Evolutionary conservation across 2,329 filamentous ascomycete species (phyloP).

Genomic region (Phyllosticta ampelicida): DNA sequence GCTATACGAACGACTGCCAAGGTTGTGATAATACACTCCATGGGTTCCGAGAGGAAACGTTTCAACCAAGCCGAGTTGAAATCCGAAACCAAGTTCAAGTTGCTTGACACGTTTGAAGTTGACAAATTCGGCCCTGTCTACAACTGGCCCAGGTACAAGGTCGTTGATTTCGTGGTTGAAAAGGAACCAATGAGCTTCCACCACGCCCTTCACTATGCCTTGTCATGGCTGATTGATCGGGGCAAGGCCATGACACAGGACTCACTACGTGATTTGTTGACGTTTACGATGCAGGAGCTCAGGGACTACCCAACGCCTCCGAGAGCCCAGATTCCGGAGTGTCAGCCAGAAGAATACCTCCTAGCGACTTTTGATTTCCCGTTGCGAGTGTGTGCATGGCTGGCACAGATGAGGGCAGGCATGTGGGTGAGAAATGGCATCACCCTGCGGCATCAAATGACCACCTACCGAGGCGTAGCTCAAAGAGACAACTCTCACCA

Average conservation of each 20-base stretch:
- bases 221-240: constrained; percentile 92
- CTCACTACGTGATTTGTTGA: constrained; percentile 56
- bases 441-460: constrained; percentile 88
- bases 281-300: constrained; percentile 62
- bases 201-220: constrained; percentile 87
- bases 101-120: constrained; percentile 68
- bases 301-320: constrained; percentile 48
- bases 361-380: constrained; percentile 89
- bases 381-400: constrained; percentile 85
- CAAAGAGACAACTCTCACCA: constrained; percentile 90
- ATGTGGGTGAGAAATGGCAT: constrained; percentile 99
- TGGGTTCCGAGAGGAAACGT: constrained; percentile 75
- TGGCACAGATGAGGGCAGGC: constrained; percentile 94
- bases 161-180: constrained; percentile 77
- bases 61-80: constrained; percentile 86
- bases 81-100: constrained; percentile 73
- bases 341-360: constrained; percentile 64
- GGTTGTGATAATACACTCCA: constrained; percentile 75
- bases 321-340: constrained; percentile 50
- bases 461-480: constrained; percentile 79
- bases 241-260: constrained; percentile 63
- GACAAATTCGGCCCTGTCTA: constrained; percentile 36
- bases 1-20: constrained; percentile 69
- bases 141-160: constrained; percentile 40
- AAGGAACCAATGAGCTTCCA: constrained; percentile 93